Conservation (phyloP, 1,284 basidiomycete genomes). For the Naganishia cerealis region DNA sequence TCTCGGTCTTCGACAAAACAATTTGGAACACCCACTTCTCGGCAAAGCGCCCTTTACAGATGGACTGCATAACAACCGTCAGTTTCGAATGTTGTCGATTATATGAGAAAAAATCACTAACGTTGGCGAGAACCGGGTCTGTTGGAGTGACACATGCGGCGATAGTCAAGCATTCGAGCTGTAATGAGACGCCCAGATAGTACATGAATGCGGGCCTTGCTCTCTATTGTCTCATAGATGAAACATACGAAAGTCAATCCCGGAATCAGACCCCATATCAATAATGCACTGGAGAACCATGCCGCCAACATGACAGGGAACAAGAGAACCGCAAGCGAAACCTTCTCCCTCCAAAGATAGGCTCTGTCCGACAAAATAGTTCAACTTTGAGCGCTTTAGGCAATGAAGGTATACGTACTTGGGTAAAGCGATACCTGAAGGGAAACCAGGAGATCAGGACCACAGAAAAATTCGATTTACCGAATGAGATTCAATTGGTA, state of each 20-base stretch:
- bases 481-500: too few relatives aligned
- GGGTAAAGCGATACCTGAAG: conserved; percentile 81
- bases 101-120: conserved; percentile 47
- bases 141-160: conserved; percentile 94
- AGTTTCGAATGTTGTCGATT: not conserved
- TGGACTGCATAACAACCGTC: conserved; percentile 36
- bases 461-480: too few relatives aligned
- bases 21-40: conserved; percentile 57
- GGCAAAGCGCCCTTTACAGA: conserved; percentile 48
- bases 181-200: not conserved
- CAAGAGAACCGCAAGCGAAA: conserved; percentile 76
- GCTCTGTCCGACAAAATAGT: conserved; percentile 35
- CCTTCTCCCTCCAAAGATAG: conserved; percentile 85
- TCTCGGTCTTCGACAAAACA: not conserved
- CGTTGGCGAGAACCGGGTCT: conserved; percentile 89
- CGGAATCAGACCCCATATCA: conserved; percentile 86
- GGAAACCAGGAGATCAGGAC: not conserved
- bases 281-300: conserved; percentile 77
- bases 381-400: not conserved
- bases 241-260: conserved; percentile 66
- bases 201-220: not conserved
- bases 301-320: conserved; percentile 77
- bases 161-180: conserved; percentile 75
- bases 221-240: too few relatives aligned
- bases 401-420: conserved; percentile 58